Evolutionary conservation across 176 grass and related monocot genomes (phyloP).

Genomic region (Aegilops longissima): DNA sequence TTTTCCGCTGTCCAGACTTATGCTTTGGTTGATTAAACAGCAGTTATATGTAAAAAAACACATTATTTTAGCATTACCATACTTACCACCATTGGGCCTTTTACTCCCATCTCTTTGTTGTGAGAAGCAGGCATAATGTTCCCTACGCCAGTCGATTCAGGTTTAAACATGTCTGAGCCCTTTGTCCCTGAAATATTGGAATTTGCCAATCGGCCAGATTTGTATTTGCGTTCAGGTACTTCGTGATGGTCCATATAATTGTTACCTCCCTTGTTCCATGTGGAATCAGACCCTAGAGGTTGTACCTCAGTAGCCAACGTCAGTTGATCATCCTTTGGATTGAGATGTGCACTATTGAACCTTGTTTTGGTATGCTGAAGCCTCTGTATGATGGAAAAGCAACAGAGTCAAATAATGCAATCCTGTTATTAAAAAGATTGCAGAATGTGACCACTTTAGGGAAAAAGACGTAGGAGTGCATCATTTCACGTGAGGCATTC

Average conservation of each 20-base stretch:
- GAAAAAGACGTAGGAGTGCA: not conserved
- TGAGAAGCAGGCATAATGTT: constrained; percentile 32
- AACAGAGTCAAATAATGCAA: not conserved
- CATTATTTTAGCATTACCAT: not conserved
- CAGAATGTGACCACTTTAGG: not conserved
- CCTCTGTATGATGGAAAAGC: constrained; percentile 31
- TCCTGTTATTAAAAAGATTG: not conserved
- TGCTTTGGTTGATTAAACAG: constrained; percentile 5
- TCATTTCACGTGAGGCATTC: not conserved
- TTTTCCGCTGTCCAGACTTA: not conserved
- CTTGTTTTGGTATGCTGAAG: constrained; percentile 24
- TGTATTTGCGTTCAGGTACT: constrained; percentile 33
- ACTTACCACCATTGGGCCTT: constrained; percentile 44
- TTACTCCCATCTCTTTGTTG: constrained; percentile 38
- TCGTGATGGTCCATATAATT: constrained; percentile 9
- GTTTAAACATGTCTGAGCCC: constrained; percentile 32
- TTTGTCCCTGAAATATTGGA: constrained; percentile 35
- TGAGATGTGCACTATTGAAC: constrained; percentile 32
- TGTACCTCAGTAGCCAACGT: constrained; percentile 24
- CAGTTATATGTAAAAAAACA: not conserved
- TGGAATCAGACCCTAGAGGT: constrained; percentile 24
- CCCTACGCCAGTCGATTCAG: constrained; percentile 25
- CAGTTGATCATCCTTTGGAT: constrained; percentile 21
- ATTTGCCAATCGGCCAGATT: constrained; percentile 42
- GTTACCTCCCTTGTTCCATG: constrained; percentile 30